These are phyloP conservation scores for Novakomyces olei DNA, from an alignment of 805 yeast genomes.

Conservation along the genomic window DNA sequence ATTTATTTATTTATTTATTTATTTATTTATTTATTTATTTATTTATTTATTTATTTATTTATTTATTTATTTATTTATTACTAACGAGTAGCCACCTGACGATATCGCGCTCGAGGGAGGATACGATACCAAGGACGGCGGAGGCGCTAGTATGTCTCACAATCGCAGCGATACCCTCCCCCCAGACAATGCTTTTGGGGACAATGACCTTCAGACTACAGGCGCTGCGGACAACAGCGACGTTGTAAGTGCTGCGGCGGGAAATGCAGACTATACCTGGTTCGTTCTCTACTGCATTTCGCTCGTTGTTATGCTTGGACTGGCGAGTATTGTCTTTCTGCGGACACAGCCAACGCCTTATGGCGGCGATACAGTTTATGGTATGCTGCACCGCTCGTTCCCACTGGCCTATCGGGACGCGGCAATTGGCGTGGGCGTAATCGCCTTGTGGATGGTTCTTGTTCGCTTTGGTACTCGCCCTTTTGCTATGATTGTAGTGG, in stretches of 20 bases:
- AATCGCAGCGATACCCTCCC: background rate
- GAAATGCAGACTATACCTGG: constrained; percentile 8
- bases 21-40: too few relatives aligned
- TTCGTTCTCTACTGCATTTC: constrained; percentile 12
- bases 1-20: too few relatives aligned
- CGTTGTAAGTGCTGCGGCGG: background rate
- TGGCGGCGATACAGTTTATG: constrained; percentile 14
- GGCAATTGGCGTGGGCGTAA: too few relatives aligned
- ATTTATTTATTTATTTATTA: too few relatives aligned
- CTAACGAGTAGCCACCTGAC: background rate
- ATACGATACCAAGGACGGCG: background rate
- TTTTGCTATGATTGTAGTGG: constrained; percentile 12
- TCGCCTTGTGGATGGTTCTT: too few relatives aligned
- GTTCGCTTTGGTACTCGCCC: constrained; percentile 13
- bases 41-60: too few relatives aligned
- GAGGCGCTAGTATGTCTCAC: background rate
- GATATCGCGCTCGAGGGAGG: background rate
- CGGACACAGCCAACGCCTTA: constrained; percentile 12
- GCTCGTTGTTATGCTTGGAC: constrained; percentile 14
- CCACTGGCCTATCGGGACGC: too few relatives aligned
- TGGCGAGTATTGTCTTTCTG: constrained; percentile 13
- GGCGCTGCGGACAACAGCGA: background rate
- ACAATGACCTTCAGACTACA: background rate
- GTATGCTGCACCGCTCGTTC: too few relatives aligned
- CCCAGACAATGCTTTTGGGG: background rate